Evolutionary conservation across 495 filamentous ascomycete genomes (phyloP).

Genomic region (Poronia punctata): DNA sequence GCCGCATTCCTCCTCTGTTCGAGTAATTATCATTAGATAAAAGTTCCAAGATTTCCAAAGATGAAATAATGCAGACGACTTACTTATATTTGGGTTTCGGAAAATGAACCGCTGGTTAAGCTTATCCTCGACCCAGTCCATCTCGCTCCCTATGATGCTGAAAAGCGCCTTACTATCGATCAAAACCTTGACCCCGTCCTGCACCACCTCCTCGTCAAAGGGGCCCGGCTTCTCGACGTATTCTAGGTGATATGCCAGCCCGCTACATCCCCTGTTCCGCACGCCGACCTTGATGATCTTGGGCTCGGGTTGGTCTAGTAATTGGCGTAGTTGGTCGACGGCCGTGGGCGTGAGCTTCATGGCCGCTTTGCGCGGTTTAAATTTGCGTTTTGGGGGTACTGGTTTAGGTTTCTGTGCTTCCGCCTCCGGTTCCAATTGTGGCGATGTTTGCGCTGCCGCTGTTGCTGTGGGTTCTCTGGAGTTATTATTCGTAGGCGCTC

Average conservation of each 20-base stretch:
- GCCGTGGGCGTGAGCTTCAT: conserved; percentile 78
- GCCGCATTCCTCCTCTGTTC: conserved; percentile 86
- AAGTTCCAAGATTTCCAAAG: too few relatives aligned
- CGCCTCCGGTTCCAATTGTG: conserved; percentile 42
- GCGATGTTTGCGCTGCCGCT: conserved; percentile 20
- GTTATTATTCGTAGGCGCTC: conserved; percentile 46
- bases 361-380: conserved; percentile 82
- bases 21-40: conserved; percentile 26
- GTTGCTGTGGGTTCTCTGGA: too few relatives aligned
- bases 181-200: conserved; percentile 92
- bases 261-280: conserved; percentile 91
- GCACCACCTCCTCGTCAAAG: conserved; percentile 90
- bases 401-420: conserved; percentile 59
- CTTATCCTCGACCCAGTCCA: conserved; percentile 98
- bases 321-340: conserved; percentile 61
- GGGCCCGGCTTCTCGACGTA: conserved; percentile 83
- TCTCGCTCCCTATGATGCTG: conserved; percentile 96
- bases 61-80: conserved; percentile 33
- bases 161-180: conserved; percentile 96
- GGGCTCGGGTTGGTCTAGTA: conserved; percentile 76
- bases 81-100: conserved; percentile 95
- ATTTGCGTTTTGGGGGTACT: conserved; percentile 51
- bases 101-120: conserved; percentile 86
- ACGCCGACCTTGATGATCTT: conserved; percentile 93
- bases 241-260: conserved; percentile 89